Conservation (phyloP, 768 basidiomycete genomes). For the Glaciozyma martinii region DNA sequence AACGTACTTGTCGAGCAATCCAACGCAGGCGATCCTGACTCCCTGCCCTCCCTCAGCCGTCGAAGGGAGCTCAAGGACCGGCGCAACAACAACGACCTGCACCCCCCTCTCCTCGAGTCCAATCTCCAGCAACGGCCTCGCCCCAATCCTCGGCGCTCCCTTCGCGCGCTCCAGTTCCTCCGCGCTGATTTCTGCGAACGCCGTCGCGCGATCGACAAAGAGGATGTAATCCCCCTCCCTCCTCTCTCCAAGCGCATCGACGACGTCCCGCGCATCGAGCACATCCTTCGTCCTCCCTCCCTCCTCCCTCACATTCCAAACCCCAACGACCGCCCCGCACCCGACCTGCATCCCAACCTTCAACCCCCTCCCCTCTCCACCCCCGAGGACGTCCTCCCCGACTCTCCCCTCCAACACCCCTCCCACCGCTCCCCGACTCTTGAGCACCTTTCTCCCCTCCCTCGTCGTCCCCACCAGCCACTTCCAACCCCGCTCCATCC, state of each 20-base stretch:
- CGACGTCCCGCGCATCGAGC: slow-evolving; percentile 21
- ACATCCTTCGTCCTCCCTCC: background rate
- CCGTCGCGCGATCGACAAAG: background rate
- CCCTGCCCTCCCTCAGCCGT: background rate
- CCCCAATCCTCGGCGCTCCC: background rate
- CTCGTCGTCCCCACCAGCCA: background rate
- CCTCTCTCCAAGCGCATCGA: slow-evolving; percentile 5
- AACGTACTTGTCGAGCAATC: slow-evolving; percentile 22
- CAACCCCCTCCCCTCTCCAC: background rate
- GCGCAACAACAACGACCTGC: slow-evolving; percentile 4
- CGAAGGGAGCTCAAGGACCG: background rate
- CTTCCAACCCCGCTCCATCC: background rate
- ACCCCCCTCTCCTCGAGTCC: background rate
- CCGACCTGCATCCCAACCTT: slow-evolving; percentile 17
- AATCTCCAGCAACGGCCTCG: slow-evolving; percentile 3
- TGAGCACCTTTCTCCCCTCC: slow-evolving; percentile 5
- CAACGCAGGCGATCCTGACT: slow-evolving; percentile 22
- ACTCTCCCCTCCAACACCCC: background rate
- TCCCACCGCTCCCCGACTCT: background rate
- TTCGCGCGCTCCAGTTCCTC: background rate
- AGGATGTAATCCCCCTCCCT: background rate
- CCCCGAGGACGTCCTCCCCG: slow-evolving; percentile 4
- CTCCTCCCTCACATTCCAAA: slow-evolving; percentile 24
- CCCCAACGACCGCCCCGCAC: slow-evolving; percentile 20
- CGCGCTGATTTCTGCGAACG: background rate